Conservation (phyloP, 1,139 yeast genomes). For the Saccharomycopsis crataegensis region DNA sequence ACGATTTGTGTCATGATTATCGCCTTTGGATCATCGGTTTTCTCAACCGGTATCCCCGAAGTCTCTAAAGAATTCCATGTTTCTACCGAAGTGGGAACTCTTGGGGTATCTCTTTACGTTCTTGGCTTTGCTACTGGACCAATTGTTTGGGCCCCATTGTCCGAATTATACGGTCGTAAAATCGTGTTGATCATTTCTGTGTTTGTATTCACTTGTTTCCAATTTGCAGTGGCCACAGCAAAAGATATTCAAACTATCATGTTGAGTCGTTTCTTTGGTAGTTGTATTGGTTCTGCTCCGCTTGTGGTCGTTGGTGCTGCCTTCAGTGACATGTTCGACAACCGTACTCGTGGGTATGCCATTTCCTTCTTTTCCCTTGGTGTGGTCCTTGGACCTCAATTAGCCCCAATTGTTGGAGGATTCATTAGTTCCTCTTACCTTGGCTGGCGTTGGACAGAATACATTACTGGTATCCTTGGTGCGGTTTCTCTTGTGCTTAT, state of each 20-base stretch:
- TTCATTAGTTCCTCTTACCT: slow-evolving; percentile 46
- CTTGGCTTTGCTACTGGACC: slow-evolving; percentile 83
- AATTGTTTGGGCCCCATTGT: slow-evolving; percentile 70
- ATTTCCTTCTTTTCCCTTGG: slow-evolving; percentile 56
- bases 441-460: slow-evolving; percentile 76
- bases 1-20: slow-evolving; percentile 39
- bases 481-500: slow-evolving; percentile 38
- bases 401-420: slow-evolving; percentile 70
- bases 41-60: slow-evolving; percentile 42
- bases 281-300: slow-evolving; percentile 73
- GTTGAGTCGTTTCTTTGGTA: slow-evolving; percentile 69
- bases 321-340: slow-evolving; percentile 67
- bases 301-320: slow-evolving; percentile 79
- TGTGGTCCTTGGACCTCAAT: slow-evolving; percentile 68
- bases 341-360: slow-evolving; percentile 59
- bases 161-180: slow-evolving; percentile 69
- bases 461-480: slow-evolving; percentile 57
- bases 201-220: slow-evolving; percentile 51
- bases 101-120: slow-evolving; percentile 67
- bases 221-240: slow-evolving; percentile 67
- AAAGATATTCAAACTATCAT: slow-evolving; percentile 65
- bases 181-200: slow-evolving; percentile 46
- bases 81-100: slow-evolving; percentile 47
- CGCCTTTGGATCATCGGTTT: slow-evolving; percentile 59
- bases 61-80: slow-evolving; percentile 42